Evolutionary conservation across 371 early-diverging fungal genomes (phyloP), one percentile per base, ranked within the genome.

Genomic region (Apophysomyces elegans): DNA sequence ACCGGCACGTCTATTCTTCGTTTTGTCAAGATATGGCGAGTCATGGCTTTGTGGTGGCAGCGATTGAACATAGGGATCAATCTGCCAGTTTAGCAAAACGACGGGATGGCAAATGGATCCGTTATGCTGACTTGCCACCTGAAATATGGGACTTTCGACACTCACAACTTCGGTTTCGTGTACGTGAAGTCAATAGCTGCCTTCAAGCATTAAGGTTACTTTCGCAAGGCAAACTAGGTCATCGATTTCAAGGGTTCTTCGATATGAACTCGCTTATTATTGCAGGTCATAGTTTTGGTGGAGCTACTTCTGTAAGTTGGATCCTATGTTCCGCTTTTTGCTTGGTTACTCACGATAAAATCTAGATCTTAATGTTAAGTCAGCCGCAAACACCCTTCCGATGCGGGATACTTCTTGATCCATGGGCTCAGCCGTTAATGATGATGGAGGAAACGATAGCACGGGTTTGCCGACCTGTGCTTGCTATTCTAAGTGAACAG

Each of bases 281-380:
- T 71, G 72, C 79, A 7, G 89, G 89, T 41, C 89, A 89, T 71
- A 76, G 77, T 36, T 89, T 87, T 77, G 89, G 89, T 7, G 88
- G 72, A 11, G 85, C 84, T n/a, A 85, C 87, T 0, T 63, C 73
- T 9, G 67, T 84, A 58, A 66, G 54, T 13, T 13, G 14, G 16
- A 0, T 45, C 58, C 13, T 56, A n/a, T 36, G 21, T 50, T 4
- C 4, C 6, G 9, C 21, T 0, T 50, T 21, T 21, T 50, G 21
- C 11, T 21, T 50, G 14, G 13, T 16, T 56, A 58, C 39, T 47
- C 37, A 50, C 35, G 5, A 37, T 6, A 16, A 12, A 21, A 12
- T 39, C 0, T 41, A 73, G 69, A 66, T 69, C 39, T 43, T 67
- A 9, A 56, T 43, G 57, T 58, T 80, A 8, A 66, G 65, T 54